Evolutionary conservation across 179 eudicot species (phyloP).

Genomic region (Spergularia azorica): DNA sequence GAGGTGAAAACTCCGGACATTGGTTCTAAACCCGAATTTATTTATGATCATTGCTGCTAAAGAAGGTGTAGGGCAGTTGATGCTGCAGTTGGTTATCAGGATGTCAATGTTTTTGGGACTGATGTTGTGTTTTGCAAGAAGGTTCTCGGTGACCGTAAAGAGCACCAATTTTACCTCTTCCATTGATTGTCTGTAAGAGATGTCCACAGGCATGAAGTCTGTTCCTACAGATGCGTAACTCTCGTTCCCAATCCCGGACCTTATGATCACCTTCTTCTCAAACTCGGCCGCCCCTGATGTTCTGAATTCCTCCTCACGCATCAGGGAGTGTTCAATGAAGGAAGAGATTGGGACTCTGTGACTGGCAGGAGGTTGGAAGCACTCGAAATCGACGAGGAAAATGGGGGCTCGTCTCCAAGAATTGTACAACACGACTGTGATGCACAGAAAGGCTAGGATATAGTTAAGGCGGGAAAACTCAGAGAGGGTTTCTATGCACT

Average conservation of each 20-base stretch:
- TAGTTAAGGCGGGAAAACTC: constrained; percentile 24
- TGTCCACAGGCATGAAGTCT: constrained; percentile 36
- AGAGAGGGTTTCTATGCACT: constrained; percentile 10
- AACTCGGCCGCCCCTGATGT: constrained; percentile 31
- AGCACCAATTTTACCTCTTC: constrained; percentile 39
- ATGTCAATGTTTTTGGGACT: constrained; percentile 46
- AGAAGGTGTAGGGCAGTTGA: constrained; percentile 50
- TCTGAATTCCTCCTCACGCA: constrained; percentile 8
- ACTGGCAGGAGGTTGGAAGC: constrained; percentile 33
- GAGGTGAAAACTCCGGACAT: constrained; percentile 38
- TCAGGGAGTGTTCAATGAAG: constrained; percentile 42
- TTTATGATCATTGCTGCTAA: constrained; percentile 44
- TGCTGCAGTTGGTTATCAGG: constrained; percentile 46
- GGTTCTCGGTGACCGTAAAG: constrained; percentile 35
- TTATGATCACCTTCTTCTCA: constrained; percentile 36
- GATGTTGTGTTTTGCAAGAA: constrained; percentile 38
- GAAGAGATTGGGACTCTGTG: constrained; percentile 39
- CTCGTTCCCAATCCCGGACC: constrained; percentile 52
- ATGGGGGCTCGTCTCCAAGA: constrained; percentile 13
- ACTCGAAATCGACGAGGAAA: constrained; percentile 46
- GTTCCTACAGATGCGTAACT: constrained; percentile 34
- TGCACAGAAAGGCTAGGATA: constrained; percentile 20
- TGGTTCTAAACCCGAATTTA: constrained; percentile 43
- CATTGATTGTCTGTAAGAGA: constrained; percentile 30
- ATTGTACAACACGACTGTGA: constrained; percentile 17